Evolutionary conservation across 1,139 yeast species (phyloP).

Genomic region (Protomyces lactucae-debilis): DNA sequence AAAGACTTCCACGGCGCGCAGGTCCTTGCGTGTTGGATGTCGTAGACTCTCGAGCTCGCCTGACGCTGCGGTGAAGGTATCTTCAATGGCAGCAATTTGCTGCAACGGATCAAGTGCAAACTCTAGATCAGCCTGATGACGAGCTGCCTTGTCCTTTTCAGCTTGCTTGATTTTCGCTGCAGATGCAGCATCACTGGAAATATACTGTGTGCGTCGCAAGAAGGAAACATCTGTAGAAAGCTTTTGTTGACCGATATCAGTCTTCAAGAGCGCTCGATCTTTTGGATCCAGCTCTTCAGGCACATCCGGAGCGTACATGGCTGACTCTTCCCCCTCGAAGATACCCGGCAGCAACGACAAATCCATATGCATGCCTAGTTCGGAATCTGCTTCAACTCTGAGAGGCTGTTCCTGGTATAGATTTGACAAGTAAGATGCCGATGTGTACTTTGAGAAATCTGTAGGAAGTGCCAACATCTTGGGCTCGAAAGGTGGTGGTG

Average conservation of each 20-base stretch:
- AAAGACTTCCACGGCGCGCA: constrained; percentile 73
- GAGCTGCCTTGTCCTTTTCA: constrained; percentile 16
- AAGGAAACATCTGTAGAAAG: constrained; percentile 60
- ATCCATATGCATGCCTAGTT: constrained; percentile 77
- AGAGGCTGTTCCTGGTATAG: constrained; percentile 70
- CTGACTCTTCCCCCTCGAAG: constrained; percentile 57
- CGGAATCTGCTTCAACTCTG: constrained; percentile 62
- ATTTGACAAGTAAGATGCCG: constrained; percentile 64
- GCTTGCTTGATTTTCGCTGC: constrained; percentile 16
- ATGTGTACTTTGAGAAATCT: constrained; percentile 46
- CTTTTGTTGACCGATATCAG: constrained; percentile 45
- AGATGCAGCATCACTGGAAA: constrained; percentile 45
- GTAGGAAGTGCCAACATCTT: constrained; percentile 58
- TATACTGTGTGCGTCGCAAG: constrained; percentile 90
- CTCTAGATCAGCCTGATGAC: constrained; percentile 12
- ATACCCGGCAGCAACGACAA: constrained; percentile 62
- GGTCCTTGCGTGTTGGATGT: constrained; percentile 71
- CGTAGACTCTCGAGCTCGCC: constrained; percentile 34
- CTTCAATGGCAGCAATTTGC: constrained; percentile 65
- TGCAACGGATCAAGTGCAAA: constrained; percentile 50
- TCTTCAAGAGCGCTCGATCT: constrained; percentile 66
- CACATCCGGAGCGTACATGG: constrained; percentile 39
- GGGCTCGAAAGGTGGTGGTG: constrained; percentile 93
- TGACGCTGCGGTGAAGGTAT: constrained; percentile 62
- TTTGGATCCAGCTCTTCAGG: constrained; percentile 55